A percentile compares a stretch with the other conserved stretches of the same genome.
Evolutionary conservation across 2,329 filamentous ascomycete species (phyloP).

Genomic region (Paecilomyces niveus): DNA sequence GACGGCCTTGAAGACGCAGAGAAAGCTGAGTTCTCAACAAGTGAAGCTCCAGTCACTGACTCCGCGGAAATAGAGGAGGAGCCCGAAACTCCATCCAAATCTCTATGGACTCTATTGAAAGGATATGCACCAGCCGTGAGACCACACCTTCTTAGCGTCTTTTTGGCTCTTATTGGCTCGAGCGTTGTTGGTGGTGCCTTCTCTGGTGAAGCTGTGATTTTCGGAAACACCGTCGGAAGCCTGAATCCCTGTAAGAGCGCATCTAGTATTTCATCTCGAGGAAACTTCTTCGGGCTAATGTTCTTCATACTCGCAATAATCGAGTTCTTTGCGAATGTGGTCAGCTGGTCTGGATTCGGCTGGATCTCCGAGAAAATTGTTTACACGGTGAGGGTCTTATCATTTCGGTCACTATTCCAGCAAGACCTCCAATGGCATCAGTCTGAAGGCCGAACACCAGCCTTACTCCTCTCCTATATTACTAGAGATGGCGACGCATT

Average conservation of each 20-base stretch:
- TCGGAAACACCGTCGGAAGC: slow-evolving; percentile 53
- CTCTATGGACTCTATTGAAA: slow-evolving; percentile 19
- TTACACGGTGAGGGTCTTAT: slow-evolving; percentile 56
- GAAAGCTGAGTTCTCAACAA: not conserved
- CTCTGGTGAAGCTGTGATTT: slow-evolving; percentile 52
- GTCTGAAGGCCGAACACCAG: slow-evolving; percentile 54
- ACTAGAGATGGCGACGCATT: slow-evolving; percentile 62
- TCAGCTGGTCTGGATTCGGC: slow-evolving; percentile 53
- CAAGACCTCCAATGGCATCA: slow-evolving; percentile 68
- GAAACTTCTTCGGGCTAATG: slow-evolving; percentile 50
- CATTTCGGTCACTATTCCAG: slow-evolving; percentile 57
- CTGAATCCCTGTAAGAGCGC: slow-evolving; percentile 48
- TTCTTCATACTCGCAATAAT: slow-evolving; percentile 56
- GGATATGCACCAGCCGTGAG: slow-evolving; percentile 24
- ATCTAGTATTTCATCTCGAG: slow-evolving; percentile 42
- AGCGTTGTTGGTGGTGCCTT: slow-evolving; percentile 52
- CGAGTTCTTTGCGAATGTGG: slow-evolving; percentile 55
- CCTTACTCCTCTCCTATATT: slow-evolving; percentile 58
- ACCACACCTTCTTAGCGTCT: slow-evolving; percentile 38
- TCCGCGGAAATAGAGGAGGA: slow-evolving; percentile 19
- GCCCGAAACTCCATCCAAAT: slow-evolving; percentile 17
- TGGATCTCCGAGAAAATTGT: slow-evolving; percentile 58
- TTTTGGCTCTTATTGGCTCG: slow-evolving; percentile 45
- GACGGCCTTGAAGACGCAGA: not conserved
- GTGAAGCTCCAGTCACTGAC: slow-evolving; percentile 10